A percentile compares a stretch with the other conserved stretches of the same genome.
phyloP scores from a whole-genome alignment of 2,329 filamentous ascomycete genomes.

The Ceratocystis diversiconidia region DNA sequence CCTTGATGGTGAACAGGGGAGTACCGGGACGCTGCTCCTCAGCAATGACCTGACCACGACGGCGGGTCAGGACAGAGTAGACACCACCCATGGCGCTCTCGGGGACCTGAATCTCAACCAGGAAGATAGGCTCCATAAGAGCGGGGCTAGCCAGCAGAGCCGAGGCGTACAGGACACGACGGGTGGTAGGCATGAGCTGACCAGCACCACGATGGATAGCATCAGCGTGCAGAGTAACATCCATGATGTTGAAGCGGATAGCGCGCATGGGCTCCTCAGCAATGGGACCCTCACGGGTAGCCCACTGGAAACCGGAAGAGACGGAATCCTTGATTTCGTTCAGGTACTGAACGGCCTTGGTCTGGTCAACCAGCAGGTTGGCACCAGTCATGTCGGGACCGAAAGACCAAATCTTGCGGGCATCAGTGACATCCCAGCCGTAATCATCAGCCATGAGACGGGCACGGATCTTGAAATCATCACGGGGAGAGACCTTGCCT shows the following conservation, averaged over 20 bases:
- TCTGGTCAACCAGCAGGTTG: slow-evolving; percentile 98
- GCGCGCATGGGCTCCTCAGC: slow-evolving; percentile 97
- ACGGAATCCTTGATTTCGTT: slow-evolving; percentile 99
- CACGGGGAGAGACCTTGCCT: slow-evolving; percentile 86
- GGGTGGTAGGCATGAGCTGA: slow-evolving; percentile 94
- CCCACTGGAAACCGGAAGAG: slow-evolving; percentile 99
- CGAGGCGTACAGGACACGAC: slow-evolving; percentile 93
- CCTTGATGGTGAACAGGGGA: slow-evolving; percentile 97
- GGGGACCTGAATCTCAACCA: slow-evolving; percentile 98
- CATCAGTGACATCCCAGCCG: slow-evolving; percentile 99
- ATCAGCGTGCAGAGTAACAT: slow-evolving; percentile 99
- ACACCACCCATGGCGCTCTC: slow-evolving; percentile 99
- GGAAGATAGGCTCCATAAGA: slow-evolving; percentile 93
- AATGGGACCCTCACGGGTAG: slow-evolving; percentile 89
- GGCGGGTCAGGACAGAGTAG: slow-evolving; percentile 94
- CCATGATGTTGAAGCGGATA: slow-evolving; percentile 96
- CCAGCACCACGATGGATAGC: slow-evolving; percentile 99
- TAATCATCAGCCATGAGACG: slow-evolving; percentile 91
- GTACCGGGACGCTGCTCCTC: slow-evolving; percentile 98
- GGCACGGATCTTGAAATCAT: slow-evolving; percentile 98
- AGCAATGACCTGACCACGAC: slow-evolving; percentile 97
- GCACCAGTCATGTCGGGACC: slow-evolving; percentile 93
- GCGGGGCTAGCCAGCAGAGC: slow-evolving; percentile 79
- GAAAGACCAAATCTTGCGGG: slow-evolving; percentile 99
- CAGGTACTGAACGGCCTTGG: slow-evolving; percentile 99